These are phyloP conservation scores for Eucalyptus pauciflora DNA, from an alignment of 345 rosid species.

Conservation along the genomic window DNA sequence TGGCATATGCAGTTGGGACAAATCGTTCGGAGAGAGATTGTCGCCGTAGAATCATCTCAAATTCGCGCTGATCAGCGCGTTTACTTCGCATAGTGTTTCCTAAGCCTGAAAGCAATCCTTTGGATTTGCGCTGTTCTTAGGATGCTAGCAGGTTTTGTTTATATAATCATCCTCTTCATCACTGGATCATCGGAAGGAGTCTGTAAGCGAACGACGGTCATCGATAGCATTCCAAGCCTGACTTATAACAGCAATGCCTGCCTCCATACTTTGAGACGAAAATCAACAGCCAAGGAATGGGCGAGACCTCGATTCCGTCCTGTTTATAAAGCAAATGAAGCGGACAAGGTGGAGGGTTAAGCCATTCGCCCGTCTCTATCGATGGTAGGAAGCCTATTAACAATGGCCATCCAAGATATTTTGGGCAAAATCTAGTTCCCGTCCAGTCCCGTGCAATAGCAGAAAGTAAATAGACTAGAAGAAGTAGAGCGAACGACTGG, in stretches of 20 bases:
- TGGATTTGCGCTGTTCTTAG: no score
- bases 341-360: not conserved
- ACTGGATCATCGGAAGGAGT: not conserved
- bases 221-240: not conserved
- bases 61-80: not conserved
- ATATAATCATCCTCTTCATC: not conserved
- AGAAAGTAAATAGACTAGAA: not conserved
- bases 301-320: not conserved
- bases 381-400: not conserved
- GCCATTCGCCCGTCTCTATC: not conserved
- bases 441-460: no score
- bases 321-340: not conserved
- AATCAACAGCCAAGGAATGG: not conserved
- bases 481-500: not conserved
- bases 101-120: not conserved
- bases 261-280: not conserved
- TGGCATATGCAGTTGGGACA: not conserved
- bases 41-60: not conserved
- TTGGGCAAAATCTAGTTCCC: no score
- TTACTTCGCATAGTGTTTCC: not conserved
- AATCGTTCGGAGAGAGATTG: not conserved
- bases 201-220: not conserved
- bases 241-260: not conserved
- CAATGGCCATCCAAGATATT: not conserved
- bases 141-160: not conserved